A percentile compares a stretch with the other conserved stretches of the same genome.
phyloP scores from a whole-genome alignment of 1,284 basidiomycete genomes.

The Salmacisia buchloeana region DNA sequence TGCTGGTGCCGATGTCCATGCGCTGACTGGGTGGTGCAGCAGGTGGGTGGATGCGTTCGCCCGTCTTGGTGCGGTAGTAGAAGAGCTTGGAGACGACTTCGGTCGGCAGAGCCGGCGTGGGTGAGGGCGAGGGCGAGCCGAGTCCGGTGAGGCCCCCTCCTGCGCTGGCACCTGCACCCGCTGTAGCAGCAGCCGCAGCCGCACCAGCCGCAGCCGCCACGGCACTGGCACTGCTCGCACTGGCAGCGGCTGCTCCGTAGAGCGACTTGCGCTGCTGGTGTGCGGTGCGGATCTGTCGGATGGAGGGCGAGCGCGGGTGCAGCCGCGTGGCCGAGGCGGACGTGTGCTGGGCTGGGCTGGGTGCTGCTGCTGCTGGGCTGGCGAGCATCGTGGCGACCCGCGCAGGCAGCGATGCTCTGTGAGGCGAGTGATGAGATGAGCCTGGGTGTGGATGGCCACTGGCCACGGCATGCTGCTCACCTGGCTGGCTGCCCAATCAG shows the following conservation, averaged over 20 bases:
- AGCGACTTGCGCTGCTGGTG: background rate
- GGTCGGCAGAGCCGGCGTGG: background rate
- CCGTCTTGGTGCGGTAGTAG: background rate
- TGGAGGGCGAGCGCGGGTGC: background rate
- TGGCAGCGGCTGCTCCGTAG: background rate
- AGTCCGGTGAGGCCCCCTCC: background rate
- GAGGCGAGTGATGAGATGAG: too few relatives aligned
- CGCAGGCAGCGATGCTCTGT: too few relatives aligned
- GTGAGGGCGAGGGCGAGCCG: background rate
- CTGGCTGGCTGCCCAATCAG: too few relatives aligned
- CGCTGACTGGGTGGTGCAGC: background rate
- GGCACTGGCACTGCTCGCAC: background rate
- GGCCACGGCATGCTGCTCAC: too few relatives aligned
- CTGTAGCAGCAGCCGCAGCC: background rate
- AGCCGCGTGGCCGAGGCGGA: background rate
- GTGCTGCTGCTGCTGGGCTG: background rate
- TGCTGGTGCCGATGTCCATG: too few relatives aligned
- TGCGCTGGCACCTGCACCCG: background rate
- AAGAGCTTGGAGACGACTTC: background rate
- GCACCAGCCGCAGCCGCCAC: background rate
- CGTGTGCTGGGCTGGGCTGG: background rate
- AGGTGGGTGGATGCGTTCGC: background rate
- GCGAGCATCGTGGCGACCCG: too few relatives aligned
- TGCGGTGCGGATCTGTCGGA: background rate
- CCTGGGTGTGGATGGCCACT: too few relatives aligned